Evolutionary conservation across 2,329 filamentous ascomycete genomes (phyloP), one percentile per base, ranked within the genome.

Genomic region (Neofusicoccum parvum): DNA sequence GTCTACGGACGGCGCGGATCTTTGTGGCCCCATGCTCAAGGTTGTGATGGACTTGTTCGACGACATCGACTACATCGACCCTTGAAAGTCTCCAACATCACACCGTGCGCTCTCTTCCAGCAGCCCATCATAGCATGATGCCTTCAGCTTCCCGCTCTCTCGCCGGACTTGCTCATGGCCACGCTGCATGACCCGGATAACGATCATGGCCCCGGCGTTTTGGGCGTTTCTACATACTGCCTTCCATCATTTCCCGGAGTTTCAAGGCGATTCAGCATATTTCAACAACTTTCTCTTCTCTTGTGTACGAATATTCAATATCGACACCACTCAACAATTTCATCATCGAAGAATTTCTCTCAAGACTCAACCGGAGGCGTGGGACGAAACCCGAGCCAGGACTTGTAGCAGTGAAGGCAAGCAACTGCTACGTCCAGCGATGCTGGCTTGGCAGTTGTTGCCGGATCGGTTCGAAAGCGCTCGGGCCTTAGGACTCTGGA

Each of bases 31-130:
- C 2, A 82, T 82, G 80, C 70, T 82, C 66, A 79, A 80, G 70
- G 80, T 82, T 11, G 80, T 82, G 20, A 78, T 79, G 62, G 76
- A 78, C 67, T 74, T 82, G 14, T 82, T 82, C 68, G 74, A 80
- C 65, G 70, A 73, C 63, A 76, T 78, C 66, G 80, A 82, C 70
- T 82, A 81, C 66, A 76, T 79, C 60, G 78, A 80, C 68, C 75
- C 77, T 46, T 80, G 69, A 72, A 20, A 36, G 10, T 37, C 27
- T 20, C 32, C 43, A 15, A 32, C 27, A 20, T 23, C 41, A 60
- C 12, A 6, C 53, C 34, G 17, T 36, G 14, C 36, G 36, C 15
- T 37, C 32, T 15, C 36, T 10, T 9, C 54, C 5, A 14, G 17
- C 15, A 15, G 20, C 27, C 14, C 11, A 17, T 15, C 14, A 34